Evolutionary conservation across 345 rosid genomes (phyloP).

Genomic region (Eutrema heterophyllum): DNA sequence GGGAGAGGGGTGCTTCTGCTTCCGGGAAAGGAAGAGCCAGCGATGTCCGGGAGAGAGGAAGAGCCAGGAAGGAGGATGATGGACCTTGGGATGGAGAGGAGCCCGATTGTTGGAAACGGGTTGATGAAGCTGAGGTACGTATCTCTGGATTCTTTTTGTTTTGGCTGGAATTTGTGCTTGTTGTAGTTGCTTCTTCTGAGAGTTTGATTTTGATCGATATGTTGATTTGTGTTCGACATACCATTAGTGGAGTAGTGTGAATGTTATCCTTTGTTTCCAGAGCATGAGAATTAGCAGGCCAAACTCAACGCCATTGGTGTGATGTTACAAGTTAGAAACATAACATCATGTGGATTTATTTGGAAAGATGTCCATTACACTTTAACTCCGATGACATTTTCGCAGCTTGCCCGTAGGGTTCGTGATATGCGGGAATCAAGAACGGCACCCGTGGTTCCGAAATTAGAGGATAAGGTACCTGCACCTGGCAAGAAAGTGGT

Average conservation of each 20-base stretch:
- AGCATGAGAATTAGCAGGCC: neutral
- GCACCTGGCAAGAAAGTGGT: constrained; percentile 38
- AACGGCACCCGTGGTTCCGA: constrained; percentile 73
- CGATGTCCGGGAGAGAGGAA: constrained; percentile 30
- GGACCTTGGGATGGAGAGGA: constrained; percentile 82
- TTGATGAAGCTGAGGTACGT: constrained; percentile 80
- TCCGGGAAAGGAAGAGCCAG: constrained; percentile 32
- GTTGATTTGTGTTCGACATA: neutral
- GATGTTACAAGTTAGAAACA: neutral
- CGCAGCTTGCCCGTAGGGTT: constrained; percentile 87
- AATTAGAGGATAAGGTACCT: constrained; percentile 57
- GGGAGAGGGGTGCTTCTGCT: constrained; percentile 30
- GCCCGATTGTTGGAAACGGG: constrained; percentile 94
- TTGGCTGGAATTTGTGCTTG: neutral
- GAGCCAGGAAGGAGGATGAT: constrained; percentile 57
- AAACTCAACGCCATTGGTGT: constrained; percentile 5
- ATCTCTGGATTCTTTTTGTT: neutral
- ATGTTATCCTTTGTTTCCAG: neutral
- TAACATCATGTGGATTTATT: neutral
- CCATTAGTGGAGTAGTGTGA: neutral
- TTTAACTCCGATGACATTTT: neutral
- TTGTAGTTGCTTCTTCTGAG: neutral
- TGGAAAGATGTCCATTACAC: neutral
- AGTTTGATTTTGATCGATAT: neutral
- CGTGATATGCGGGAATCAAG: constrained; percentile 95